Evolutionary conservation across 2,329 filamentous ascomycete species (phyloP), one percentile per base, ranked within the genome.

Genomic region (Fonsecaea monophora): DNA sequence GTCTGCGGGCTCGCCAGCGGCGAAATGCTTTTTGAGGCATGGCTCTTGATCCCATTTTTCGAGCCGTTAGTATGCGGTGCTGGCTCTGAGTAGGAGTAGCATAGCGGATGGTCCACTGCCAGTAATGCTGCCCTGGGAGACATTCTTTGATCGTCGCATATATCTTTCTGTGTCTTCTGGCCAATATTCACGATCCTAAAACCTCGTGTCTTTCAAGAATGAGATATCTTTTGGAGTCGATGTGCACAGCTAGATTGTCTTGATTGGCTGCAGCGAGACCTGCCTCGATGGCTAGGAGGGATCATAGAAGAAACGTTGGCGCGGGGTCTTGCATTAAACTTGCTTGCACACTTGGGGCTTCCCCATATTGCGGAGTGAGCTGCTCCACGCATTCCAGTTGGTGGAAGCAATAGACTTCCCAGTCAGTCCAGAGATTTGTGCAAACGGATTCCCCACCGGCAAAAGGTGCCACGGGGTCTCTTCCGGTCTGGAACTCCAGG

Each of bases 101-200:
- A 54, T 15, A 66, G 59, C 18, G 64, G 64, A 37, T 66, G 64
- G 30, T 62, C 40, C 21, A 66, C 37, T 42, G 55, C 30, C 13
- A 64, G 55, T 40, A 64, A 32, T 53, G 62, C 62, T 38, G 37
- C 45, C 42, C 62, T 55, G 12, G 55, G 54, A 60, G 37, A 32
- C 50, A 53, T 60, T 53, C 21, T 53, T 53, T 15, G 13, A 12
- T 48, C 42, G 42, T 9, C 9, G 42, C 18, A 8, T 2, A 21
- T 48, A 48, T 48, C 6, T 48, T 48, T 21, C 12, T 48, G 42
- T 48, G 8, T 48, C 42, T 48, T 48, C 42, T 21, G 25, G 53
- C n/a, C 9, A 25, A 48, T 18, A 21, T 48, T 7, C 4, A 48
- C n/a, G n/a, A 10, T 21, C 18, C 5, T 48, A 9, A 48, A n/a